Evolutionary conservation across 345 rosid species (phyloP), one percentile per base, ranked within the genome.

Genomic region (Citrus cavaleriei): DNA sequence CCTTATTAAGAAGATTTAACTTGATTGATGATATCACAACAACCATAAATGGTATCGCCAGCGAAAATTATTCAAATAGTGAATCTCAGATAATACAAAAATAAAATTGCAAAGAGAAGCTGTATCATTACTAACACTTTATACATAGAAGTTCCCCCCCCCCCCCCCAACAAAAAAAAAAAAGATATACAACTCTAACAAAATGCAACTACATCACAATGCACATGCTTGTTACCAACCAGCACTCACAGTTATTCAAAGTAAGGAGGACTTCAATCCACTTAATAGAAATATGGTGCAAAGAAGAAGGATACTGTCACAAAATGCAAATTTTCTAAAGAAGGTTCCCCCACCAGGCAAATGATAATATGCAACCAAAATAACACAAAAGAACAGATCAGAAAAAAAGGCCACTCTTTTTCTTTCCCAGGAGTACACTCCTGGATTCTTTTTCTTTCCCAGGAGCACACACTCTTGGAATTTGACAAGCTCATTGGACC

Each of bases 281-380:
- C 75, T 72, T 24, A 12, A 72, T n/a, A 34, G 3, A n/a, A 72
- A 72, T 19, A 72, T 18, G 21, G 4, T 2, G 68, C 4, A 65
- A 10, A 34, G 35, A 32, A 65, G 42, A 32, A 65, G 42, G 24
- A 6, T 18, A 34, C 46, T 21, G 14, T 60, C 32, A 28, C 40
- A 19, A 51, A 46, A 70, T 18, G 74, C 61, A 71, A 16, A 51
- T 28, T 9, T 54, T 71, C 37, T 57, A 54, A 49, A 27, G 38
- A 70, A 28, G 28, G 19, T 51, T 51, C 30, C 62, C 74, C 75
- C 19, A 55, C 25, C 30, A 77, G 14, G 24, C 40, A 72, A 62
- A 34, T 67, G 49, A 51, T 28, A 65, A 24, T 65, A 74, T 72
- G 66, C 70, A 79, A 37, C 62, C 59, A 5, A 67, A 73, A 25